Evolutionary conservation across 1,284 basidiomycete genomes (phyloP).

Genomic region (Rhodotorula glutinis): DNA sequence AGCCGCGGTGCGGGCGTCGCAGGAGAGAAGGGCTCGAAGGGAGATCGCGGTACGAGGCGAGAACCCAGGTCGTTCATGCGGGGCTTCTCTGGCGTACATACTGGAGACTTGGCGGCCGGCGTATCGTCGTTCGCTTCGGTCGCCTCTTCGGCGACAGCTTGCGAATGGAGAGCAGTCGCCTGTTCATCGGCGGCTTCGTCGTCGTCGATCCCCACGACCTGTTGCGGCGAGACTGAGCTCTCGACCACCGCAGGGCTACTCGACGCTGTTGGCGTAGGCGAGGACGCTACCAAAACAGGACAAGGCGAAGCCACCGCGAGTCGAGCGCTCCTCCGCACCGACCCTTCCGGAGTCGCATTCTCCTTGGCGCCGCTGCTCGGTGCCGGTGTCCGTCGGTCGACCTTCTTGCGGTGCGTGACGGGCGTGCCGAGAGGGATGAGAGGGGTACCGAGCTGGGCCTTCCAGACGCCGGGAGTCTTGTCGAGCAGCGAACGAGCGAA

Average conservation of each 20-base stretch:
- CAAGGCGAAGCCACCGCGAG: background rate
- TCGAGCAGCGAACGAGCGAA: slow-evolving; percentile 21
- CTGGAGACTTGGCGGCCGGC: too few relatives aligned
- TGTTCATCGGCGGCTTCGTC: too few relatives aligned
- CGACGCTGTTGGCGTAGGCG: too few relatives aligned
- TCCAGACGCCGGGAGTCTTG: slow-evolving; percentile 13
- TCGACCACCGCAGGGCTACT: too few relatives aligned
- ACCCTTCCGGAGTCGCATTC: slow-evolving; percentile 2
- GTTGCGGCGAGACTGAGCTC: too few relatives aligned
- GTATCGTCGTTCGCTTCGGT: too few relatives aligned
- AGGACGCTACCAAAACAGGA: background rate
- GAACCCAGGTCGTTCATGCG: background rate
- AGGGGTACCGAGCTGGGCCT: slow-evolving; percentile 11
- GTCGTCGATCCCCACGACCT: background rate
- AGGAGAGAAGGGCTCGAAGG: slow-evolving; percentile 19
- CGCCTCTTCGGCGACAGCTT: too few relatives aligned
- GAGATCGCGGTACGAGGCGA: background rate
- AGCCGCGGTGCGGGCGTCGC: slow-evolving; percentile 13
- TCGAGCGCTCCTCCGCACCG: background rate
- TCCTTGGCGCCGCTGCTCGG: background rate
- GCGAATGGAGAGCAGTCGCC: background rate
- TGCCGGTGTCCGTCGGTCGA: background rate
- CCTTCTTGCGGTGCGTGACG: slow-evolving; percentile 7
- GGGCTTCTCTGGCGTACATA: too few relatives aligned
- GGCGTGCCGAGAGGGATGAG: slow-evolving; percentile 18